Evolutionary conservation across 2,329 filamentous ascomycete species (phyloP).

Genomic region (Fusarium fracticaudum): DNA sequence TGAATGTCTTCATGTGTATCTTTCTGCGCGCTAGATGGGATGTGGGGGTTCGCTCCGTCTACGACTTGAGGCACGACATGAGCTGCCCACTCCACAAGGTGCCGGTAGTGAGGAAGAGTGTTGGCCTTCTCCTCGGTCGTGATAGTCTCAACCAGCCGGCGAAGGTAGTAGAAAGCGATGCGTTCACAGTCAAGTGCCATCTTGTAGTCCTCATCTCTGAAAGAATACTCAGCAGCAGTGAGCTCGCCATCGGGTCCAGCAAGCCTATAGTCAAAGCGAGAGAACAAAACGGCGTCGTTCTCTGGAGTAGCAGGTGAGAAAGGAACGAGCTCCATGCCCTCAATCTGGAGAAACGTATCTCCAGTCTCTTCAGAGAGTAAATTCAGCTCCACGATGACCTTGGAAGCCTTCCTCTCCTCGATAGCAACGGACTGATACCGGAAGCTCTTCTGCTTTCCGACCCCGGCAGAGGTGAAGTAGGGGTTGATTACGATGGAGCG

Average conservation of each 20-base stretch:
- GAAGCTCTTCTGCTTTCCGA: not conserved
- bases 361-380: not conserved
- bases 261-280: not conserved
- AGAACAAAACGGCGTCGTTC: not conserved
- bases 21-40: not conserved
- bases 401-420: not conserved
- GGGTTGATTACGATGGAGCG: not conserved
- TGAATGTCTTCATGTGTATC: not conserved
- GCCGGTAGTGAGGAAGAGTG: not conserved
- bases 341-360: fast-evolving
- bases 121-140: not conserved
- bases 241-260: not conserved
- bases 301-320: not conserved
- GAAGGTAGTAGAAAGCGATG: not conserved
- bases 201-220: not conserved
- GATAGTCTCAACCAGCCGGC: not conserved
- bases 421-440: not conserved
- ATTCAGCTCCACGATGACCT: not conserved
- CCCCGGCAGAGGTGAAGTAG: not conserved
- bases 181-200: not conserved
- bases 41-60: not conserved
- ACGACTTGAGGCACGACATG: not conserved
- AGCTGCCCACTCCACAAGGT: fast-evolving
- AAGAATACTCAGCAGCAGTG: not conserved
- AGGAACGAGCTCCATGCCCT: not conserved